Evolutionary conservation across 2,329 filamentous ascomycete species (phyloP).

Genomic region (Sphaerostilbella broomeana): DNA sequence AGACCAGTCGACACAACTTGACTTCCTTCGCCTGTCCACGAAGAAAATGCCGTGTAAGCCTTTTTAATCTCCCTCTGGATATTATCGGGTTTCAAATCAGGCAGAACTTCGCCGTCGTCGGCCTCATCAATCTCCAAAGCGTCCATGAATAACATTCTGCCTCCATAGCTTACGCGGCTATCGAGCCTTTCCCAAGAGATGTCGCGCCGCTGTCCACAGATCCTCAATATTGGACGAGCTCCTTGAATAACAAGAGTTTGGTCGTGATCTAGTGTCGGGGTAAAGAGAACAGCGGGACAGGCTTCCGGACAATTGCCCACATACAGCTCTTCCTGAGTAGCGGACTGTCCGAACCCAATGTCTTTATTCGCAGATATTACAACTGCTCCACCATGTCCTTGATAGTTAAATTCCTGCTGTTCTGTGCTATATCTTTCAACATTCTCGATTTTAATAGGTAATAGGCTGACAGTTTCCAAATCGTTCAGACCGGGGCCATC

Average conservation of each 20-base stretch:
- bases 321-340: constrained; percentile 31
- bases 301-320: constrained; percentile 29
- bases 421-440: constrained; percentile 21
- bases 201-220: constrained; percentile 25
- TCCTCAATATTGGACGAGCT: constrained; percentile 24
- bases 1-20: constrained; percentile 21
- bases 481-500: not conserved
- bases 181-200: constrained; percentile 19
- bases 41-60: constrained; percentile 23
- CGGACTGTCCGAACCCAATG: constrained; percentile 30
- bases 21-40: constrained; percentile 12
- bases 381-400: constrained; percentile 22
- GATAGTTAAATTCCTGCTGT: constrained; percentile 17
- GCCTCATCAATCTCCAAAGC: constrained; percentile 30
- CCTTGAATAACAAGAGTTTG: constrained; percentile 23
- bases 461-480: constrained; percentile 8
- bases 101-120: constrained; percentile 14
- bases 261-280: constrained; percentile 22
- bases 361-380: constrained; percentile 30
- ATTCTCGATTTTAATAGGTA: constrained; percentile 14
- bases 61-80: constrained; percentile 27
- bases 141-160: constrained; percentile 31
- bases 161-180: constrained; percentile 15
- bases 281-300: constrained; percentile 29
- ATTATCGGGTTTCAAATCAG: constrained; percentile 22